These are phyloP conservation scores for Ceratorhiza oryzae-sativae DNA, from an alignment of 1,284 basidiomycete species.

Conservation along the genomic window DNA sequence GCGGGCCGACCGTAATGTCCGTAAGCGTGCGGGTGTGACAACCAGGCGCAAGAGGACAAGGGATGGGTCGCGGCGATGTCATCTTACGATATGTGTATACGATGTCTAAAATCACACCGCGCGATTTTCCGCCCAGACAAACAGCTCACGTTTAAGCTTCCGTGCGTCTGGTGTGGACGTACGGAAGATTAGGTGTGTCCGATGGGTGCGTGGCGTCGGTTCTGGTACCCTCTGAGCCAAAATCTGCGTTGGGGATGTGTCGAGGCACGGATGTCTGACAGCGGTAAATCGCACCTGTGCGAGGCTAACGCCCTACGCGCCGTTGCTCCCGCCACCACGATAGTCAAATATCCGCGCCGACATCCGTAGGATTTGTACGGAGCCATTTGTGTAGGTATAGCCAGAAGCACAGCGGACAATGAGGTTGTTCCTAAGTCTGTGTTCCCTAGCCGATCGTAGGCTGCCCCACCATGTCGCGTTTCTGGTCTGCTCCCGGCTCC, in stretches of 20 bases:
- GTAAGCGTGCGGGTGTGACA: background rate
- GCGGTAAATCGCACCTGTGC: background rate
- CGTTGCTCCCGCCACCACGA: background rate
- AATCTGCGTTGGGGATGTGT: background rate
- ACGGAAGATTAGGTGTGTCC: background rate
- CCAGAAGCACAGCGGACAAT: constrained; percentile 7
- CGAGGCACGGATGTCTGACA: background rate
- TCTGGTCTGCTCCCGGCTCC: constrained; percentile 21
- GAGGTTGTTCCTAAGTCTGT: background rate
- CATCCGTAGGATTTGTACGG: constrained; percentile 10
- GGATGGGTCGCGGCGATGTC: constrained; percentile 10
- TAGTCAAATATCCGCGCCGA: constrained; percentile 34
- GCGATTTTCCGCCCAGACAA: constrained; percentile 12
- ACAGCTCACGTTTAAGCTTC: constrained; percentile 3
- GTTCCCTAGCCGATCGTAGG: background rate
- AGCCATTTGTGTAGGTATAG: background rate
- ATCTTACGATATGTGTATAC: constrained; percentile 5
- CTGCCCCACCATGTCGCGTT: constrained; percentile 15
- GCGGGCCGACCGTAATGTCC: constrained; percentile 17
- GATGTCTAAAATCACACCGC: constrained; percentile 6
- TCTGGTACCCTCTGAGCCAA: background rate
- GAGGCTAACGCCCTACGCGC: background rate
- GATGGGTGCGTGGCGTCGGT: constrained; percentile 7
- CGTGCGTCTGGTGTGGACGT: too few relatives aligned
- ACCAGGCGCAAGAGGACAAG: background rate